Percentiles rank a stretch among this genome's conserved stretches.
phyloP scores from a whole-genome alignment of 495 filamentous ascomycete species.

The Oleoguttula mirabilis region DNA sequence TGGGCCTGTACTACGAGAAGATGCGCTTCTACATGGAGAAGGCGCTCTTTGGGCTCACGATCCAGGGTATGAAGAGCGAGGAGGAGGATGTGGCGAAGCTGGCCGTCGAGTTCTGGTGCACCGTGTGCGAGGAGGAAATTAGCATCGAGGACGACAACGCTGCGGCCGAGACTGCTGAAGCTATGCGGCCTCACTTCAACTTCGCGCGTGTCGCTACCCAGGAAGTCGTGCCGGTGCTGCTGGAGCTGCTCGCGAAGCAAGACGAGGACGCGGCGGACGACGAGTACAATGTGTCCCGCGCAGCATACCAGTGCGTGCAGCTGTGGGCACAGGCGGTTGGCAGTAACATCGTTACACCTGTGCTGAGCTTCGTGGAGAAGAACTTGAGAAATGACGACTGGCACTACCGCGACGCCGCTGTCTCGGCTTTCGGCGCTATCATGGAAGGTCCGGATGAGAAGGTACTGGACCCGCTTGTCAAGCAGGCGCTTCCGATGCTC shows the following conservation, averaged over 20 bases:
- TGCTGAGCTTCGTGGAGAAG: slow-evolving; percentile 78
- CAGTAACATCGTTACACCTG: slow-evolving; percentile 63
- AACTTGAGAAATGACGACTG: slow-evolving; percentile 85
- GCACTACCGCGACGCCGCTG: slow-evolving; percentile 85
- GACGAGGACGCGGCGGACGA: slow-evolving; percentile 94
- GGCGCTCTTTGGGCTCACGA: slow-evolving; percentile 94
- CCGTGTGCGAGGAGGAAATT: slow-evolving; percentile 96
- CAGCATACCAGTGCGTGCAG: slow-evolving; percentile 91
- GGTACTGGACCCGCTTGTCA: slow-evolving; percentile 78
- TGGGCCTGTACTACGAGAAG: slow-evolving; percentile 96
- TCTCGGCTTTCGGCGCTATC: slow-evolving; percentile 96
- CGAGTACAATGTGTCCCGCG: slow-evolving; percentile 91
- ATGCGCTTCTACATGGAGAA: slow-evolving; percentile 99
- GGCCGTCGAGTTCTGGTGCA: slow-evolving; percentile 98
- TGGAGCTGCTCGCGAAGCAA: slow-evolving; percentile 83
- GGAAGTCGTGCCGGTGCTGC: slow-evolving; percentile 84
- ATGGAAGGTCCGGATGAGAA: slow-evolving; percentile 96
- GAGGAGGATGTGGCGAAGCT: slow-evolving; percentile 97
- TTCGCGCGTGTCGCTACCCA: slow-evolving; percentile 79
- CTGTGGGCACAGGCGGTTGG: slow-evolving; percentile 88
- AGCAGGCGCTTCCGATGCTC: slow-evolving; percentile 81
- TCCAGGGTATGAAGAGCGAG: slow-evolving; percentile 94
- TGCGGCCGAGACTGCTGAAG: slow-evolving; percentile 58
- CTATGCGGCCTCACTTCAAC: slow-evolving; percentile 79
- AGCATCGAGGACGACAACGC: slow-evolving; percentile 90